Conservation (phyloP, 1,139 yeast genomes). For the Geotrichum siamense region DNA sequence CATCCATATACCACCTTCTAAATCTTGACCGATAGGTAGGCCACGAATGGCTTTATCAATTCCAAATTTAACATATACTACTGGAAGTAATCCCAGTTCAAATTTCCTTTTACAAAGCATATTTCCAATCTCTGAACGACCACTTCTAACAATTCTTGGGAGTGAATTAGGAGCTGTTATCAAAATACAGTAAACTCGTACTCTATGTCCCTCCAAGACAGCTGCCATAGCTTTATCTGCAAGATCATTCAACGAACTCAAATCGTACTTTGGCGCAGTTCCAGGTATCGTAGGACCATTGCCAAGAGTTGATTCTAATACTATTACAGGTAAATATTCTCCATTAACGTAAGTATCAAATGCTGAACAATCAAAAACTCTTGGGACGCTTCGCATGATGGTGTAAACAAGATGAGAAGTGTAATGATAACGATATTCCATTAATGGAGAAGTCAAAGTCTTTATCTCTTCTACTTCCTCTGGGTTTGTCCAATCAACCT, state of each 20-base stretch:
- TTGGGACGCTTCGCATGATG: slow-evolving; percentile 71
- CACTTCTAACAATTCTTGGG: slow-evolving; percentile 78
- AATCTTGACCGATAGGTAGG: slow-evolving; percentile 72
- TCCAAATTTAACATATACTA: slow-evolving; percentile 77
- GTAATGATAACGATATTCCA: slow-evolving; percentile 58
- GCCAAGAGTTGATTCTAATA: slow-evolving; percentile 79
- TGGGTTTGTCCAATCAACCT: slow-evolving; percentile 32
- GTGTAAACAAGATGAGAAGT: slow-evolving; percentile 78
- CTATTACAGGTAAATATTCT: slow-evolving; percentile 79
- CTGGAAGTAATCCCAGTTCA: slow-evolving; percentile 64
- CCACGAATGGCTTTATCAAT: slow-evolving; percentile 58
- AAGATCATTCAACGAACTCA: slow-evolving; percentile 57
- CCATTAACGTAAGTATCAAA: slow-evolving; percentile 82
- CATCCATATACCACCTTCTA: slow-evolving; percentile 81
- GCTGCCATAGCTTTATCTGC: slow-evolving; percentile 70
- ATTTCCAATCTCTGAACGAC: slow-evolving; percentile 87
- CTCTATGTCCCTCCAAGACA: slow-evolving; percentile 60
- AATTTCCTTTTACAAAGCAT: slow-evolving; percentile 82
- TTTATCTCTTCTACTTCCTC: slow-evolving; percentile 19
- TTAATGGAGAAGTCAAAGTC: slow-evolving; percentile 1
- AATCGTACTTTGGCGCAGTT: slow-evolving; percentile 58
- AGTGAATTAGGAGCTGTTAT: slow-evolving; percentile 76
- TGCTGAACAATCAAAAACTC: slow-evolving; percentile 83
- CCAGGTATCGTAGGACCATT: slow-evolving; percentile 43
- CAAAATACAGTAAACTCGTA: slow-evolving; percentile 73